A percentile compares a stretch with the other conserved stretches of the same genome.
These are phyloP conservation scores for Metschnikowia continentalis DNA, from an alignment of 805 yeast genomes.

Conservation along the genomic window DNA sequence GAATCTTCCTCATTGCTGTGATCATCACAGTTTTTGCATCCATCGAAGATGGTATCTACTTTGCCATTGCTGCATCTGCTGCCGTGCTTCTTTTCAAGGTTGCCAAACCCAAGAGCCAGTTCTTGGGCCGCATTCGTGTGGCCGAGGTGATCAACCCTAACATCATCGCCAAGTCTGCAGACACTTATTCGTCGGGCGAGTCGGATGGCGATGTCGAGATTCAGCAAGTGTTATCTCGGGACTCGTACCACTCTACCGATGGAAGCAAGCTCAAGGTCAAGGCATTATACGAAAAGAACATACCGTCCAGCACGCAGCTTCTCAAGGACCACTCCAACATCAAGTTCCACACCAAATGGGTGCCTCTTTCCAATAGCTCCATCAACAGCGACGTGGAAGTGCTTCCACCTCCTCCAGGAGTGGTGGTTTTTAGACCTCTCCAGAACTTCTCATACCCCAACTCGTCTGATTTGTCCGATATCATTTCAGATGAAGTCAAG, in stretches of 20 bases:
- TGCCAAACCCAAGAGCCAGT: conserved; percentile 77
- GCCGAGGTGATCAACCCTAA: conserved; percentile 68
- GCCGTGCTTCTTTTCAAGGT: conserved; percentile 70
- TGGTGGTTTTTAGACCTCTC: conserved; percentile 75
- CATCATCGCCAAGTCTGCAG: conserved; percentile 27
- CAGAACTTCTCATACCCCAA: conserved; percentile 84
- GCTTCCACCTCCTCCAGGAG: conserved; percentile 85
- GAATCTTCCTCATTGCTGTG: conserved; percentile 69
- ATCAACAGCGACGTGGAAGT: conserved; percentile 57
- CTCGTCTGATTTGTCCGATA: conserved; percentile 67
- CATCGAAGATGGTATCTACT: conserved; percentile 87
- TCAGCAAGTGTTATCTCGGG: conserved; percentile 38
- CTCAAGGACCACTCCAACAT: conserved; percentile 29
- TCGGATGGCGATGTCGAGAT: conserved; percentile 32
- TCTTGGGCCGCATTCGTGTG: conserved; percentile 73
- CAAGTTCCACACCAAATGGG: conserved; percentile 61
- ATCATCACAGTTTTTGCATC: conserved; percentile 71
- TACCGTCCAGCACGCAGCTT: conserved; percentile 23
- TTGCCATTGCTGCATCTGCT: conserved; percentile 79
- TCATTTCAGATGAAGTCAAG: conserved; percentile 63
- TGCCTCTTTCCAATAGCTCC: conserved; percentile 50
- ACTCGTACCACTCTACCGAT: conserved; percentile 23
- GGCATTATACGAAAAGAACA: conserved; percentile 12
- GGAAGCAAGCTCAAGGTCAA: conserved; percentile 21
- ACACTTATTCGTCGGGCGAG: conserved; percentile 19